These are phyloP conservation scores for Orbilia oligospora DNA, from an alignment of 2,329 filamentous ascomycete species.

Conservation along the genomic window DNA sequence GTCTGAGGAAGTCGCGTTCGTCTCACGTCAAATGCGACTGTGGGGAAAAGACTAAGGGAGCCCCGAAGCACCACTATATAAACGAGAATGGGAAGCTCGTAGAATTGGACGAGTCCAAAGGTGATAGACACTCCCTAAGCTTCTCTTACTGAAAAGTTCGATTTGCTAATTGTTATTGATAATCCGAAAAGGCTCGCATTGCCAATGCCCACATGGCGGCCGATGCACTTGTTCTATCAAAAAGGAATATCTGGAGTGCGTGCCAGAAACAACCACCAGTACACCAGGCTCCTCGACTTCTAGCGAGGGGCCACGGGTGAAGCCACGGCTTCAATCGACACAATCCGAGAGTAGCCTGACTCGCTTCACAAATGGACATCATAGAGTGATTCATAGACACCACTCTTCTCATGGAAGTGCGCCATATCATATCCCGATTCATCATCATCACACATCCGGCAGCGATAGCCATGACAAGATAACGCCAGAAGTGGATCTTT, in stretches of 20 bases:
- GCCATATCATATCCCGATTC: conserved; percentile 75
- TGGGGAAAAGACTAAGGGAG: conserved; percentile 81
- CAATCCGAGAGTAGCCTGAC: conserved; percentile 74
- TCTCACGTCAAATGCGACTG: conserved; percentile 98
- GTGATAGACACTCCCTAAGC: conserved; percentile 27
- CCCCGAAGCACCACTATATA: conserved; percentile 61
- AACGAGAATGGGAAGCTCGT: conserved; percentile 59
- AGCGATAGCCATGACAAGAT: conserved; percentile 69
- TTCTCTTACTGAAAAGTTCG: neutral
- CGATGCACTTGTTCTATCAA: conserved; percentile 77
- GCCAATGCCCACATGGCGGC: conserved; percentile 79
- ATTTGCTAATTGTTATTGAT: conserved; percentile 31
- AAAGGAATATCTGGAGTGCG: conserved; percentile 76
- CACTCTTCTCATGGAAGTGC: conserved; percentile 75
- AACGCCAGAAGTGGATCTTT: conserved; percentile 63
- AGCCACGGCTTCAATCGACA: conserved; percentile 75
- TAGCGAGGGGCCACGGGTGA: conserved; percentile 67
- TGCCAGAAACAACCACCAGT: conserved; percentile 75
- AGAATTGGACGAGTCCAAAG: conserved; percentile 58
- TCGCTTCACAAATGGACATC: conserved; percentile 76
- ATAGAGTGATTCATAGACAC: conserved; percentile 75
- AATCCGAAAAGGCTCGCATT: conserved; percentile 72
- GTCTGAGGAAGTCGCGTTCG: conserved; percentile 93
- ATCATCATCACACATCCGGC: conserved; percentile 73
- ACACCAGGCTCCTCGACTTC: conserved; percentile 69